phyloP scores from a whole-genome alignment of 2,329 filamentous ascomycete species.

The Beauveria medogensis region DNA sequence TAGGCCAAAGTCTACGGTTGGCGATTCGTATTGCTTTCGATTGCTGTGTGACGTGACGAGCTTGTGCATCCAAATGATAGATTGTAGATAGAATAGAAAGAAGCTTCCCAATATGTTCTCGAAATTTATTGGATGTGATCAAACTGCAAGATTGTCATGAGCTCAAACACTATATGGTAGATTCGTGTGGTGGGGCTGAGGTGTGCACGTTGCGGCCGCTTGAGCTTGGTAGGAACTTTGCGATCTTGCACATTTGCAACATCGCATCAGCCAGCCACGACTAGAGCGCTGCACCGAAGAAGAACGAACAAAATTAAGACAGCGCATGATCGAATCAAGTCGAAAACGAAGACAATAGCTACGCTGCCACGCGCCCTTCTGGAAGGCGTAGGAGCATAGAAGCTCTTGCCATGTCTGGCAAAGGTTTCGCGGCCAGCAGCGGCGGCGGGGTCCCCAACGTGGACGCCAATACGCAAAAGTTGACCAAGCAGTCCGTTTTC shows the following conservation, averaged over 20 bases:
- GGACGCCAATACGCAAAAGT: conserved; percentile 68
- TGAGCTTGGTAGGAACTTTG: neutral
- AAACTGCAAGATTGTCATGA: too few species aligned
- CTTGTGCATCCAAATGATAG: neutral
- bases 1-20: neutral
- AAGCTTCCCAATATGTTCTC: too few species aligned
- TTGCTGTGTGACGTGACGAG: neutral
- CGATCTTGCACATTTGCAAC: neutral
- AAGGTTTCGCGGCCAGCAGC: conserved; percentile 33
- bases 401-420: conserved; percentile 35
- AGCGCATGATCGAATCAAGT: neutral
- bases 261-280: neutral
- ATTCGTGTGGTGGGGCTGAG: neutral
- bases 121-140: too few species aligned
- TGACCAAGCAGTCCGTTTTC: conserved; percentile 77
- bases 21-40: neutral
- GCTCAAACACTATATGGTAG: too few species aligned
- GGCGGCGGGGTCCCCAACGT: conserved; percentile 56
- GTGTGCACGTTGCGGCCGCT: neutral
- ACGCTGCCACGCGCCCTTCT: neutral
- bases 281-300: neutral
- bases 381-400: neutral
- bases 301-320: neutral
- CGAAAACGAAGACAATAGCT: neutral
- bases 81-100: neutral